Evolutionary conservation across 2,329 filamentous ascomycete genomes (phyloP).

Genomic region (Periconia sp.): DNA sequence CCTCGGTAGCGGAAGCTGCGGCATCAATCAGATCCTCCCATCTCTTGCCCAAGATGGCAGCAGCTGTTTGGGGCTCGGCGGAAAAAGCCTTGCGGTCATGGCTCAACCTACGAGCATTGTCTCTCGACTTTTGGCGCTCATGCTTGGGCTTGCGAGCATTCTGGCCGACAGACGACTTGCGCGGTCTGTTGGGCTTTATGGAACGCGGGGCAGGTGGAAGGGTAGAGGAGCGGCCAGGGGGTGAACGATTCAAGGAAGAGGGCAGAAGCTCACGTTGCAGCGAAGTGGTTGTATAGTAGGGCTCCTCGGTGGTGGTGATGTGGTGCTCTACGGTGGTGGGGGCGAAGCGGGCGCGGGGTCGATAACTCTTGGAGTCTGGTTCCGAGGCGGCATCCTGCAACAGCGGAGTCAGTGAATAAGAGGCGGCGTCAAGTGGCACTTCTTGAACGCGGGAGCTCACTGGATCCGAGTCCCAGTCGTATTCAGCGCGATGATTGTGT

Average conservation of each 20-base stretch:
- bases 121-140: slow-evolving; percentile 77
- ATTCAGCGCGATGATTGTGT: slow-evolving; percentile 76
- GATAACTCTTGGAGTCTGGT: slow-evolving; percentile 40
- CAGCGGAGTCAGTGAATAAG: slow-evolving; percentile 22
- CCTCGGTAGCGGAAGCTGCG: slow-evolving; percentile 88
- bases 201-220: slow-evolving; percentile 79
- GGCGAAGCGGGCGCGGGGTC: slow-evolving; percentile 43
- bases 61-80: slow-evolving; percentile 77
- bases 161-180: slow-evolving; percentile 86
- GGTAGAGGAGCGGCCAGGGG: slow-evolving; percentile 83
- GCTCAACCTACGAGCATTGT: slow-evolving; percentile 71
- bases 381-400: slow-evolving; percentile 42
- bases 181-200: slow-evolving; percentile 69
- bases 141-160: slow-evolving; percentile 75
- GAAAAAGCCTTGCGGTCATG: slow-evolving; percentile 81
- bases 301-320: slow-evolving; percentile 54
- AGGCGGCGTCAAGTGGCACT: slow-evolving; percentile 11
- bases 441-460: slow-evolving; percentile 18
- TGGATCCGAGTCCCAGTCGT: slow-evolving; percentile 43
- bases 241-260: slow-evolving; percentile 79
- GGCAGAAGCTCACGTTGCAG: slow-evolving; percentile 76
- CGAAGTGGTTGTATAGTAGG: slow-evolving; percentile 52
- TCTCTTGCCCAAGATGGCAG: slow-evolving; percentile 74
- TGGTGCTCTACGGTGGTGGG: slow-evolving; percentile 66
- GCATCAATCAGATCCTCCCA: slow-evolving; percentile 98